Evolutionary conservation across 2,329 filamentous ascomycete genomes (phyloP).

Genomic region (Trichothecium sympodiale): DNA sequence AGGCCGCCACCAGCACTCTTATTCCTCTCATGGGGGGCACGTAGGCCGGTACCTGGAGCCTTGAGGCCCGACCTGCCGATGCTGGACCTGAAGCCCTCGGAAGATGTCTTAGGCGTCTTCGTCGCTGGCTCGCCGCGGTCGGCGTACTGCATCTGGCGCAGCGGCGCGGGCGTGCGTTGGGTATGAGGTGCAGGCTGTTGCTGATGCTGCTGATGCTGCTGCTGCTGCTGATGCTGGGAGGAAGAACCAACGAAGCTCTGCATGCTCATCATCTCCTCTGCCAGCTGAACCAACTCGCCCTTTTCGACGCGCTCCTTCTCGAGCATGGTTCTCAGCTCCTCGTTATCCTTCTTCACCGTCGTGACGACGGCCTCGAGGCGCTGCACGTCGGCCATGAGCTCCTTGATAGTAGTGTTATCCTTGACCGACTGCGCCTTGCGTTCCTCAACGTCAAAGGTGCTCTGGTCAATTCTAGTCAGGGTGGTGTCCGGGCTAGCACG

Average conservation of each 20-base stretch:
- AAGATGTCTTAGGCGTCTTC: constrained; percentile 23
- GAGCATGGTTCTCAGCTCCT: constrained; percentile 51
- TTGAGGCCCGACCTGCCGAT: constrained; percentile 48
- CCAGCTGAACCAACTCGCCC: constrained; percentile 68
- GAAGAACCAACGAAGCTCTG: constrained; percentile 31
- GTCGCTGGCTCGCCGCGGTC: constrained; percentile 13
- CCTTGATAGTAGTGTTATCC: constrained; percentile 55
- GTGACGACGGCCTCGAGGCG: constrained; percentile 63
- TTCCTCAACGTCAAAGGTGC: constrained; percentile 34
- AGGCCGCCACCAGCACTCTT: constrained; percentile 31
- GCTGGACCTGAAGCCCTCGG: constrained; percentile 39
- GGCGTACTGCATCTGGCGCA: constrained; percentile 12
- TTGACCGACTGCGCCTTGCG: constrained; percentile 47
- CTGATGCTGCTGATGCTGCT: constrained; percentile 10
- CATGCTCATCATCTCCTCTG: constrained; percentile 75
- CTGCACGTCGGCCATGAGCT: constrained; percentile 62
- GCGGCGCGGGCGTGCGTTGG: not conserved
- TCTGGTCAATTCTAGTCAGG: constrained; percentile 45
- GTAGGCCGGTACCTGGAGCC: constrained; percentile 42
- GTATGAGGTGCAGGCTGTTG: constrained; percentile 10
- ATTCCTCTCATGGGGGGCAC: constrained; percentile 31
- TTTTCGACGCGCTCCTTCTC: constrained; percentile 73
- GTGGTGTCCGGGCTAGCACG: constrained; percentile 54
- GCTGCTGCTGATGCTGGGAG: constrained; percentile 6
- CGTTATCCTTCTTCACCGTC: constrained; percentile 60